Evolutionary conservation across 202 grass and related monocot genomes (phyloP).

Genomic region (Hordeum pubiflorum): DNA sequence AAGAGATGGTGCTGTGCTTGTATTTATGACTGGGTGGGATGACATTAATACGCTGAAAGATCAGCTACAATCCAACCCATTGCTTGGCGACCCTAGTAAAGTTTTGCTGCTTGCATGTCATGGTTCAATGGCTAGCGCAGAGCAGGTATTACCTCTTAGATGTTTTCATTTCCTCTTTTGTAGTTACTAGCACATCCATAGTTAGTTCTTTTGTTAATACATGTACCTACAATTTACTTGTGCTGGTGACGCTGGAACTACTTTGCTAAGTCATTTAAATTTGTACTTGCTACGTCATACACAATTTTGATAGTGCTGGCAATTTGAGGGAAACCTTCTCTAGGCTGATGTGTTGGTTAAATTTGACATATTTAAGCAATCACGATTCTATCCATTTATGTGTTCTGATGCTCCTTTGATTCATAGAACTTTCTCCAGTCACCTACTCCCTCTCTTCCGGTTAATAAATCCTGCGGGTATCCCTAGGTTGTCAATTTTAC

Average conservation of each 20-base stretch:
- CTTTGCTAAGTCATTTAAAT: slow-evolving; percentile 6
- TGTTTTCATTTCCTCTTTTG: not conserved
- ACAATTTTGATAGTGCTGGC: not conserved
- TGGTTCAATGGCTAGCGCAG: slow-evolving; percentile 87
- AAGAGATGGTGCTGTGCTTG: slow-evolving; percentile 74
- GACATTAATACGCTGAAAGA: slow-evolving; percentile 97
- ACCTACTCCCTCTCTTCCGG: not conserved
- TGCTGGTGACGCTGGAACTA: not conserved
- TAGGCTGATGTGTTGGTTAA: not conserved
- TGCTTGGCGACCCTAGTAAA: slow-evolving; percentile 85
- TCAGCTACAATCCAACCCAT: slow-evolving; percentile 81
- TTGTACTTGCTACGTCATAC: not conserved
- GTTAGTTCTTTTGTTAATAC: not conserved
- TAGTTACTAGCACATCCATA: not conserved
- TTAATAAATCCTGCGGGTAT: not conserved
- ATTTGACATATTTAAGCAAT: not conserved
- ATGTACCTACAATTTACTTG: not conserved
- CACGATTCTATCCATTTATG: not conserved
- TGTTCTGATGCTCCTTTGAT: slow-evolving; percentile 1
- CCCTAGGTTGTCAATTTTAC: not conserved
- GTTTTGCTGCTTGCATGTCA: slow-evolving; percentile 95
- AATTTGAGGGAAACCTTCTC: not conserved
- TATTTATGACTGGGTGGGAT: slow-evolving; percentile 99
- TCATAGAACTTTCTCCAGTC: not conserved
- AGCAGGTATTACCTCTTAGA: slow-evolving; percentile 51